These are phyloP conservation scores for Peniophora sp. DNA, from an alignment of 1,284 basidiomycete species.

Conservation along the genomic window DNA sequence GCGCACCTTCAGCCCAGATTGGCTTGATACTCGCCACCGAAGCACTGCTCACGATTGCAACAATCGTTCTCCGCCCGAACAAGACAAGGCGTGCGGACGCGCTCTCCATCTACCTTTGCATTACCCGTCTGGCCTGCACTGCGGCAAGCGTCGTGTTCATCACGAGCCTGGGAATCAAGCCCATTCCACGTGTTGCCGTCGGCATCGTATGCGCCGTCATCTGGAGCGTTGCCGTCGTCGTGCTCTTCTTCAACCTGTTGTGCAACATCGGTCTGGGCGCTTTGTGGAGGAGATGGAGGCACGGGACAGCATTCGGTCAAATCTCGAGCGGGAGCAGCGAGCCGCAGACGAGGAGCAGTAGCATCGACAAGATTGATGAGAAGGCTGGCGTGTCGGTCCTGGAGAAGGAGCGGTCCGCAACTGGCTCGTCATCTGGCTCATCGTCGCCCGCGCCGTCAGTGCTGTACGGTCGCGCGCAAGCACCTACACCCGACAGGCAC, in stretches of 20 bases:
- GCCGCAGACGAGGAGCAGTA: conserved; percentile 15
- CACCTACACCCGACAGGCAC: conserved; percentile 11
- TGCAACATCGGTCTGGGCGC: conserved; percentile 31
- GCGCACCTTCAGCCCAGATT: conserved; percentile 64
- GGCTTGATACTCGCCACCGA: conserved; percentile 68
- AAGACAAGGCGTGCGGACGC: conserved; percentile 51
- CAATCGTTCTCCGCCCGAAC: conserved; percentile 50
- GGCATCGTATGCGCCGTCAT: conserved; percentile 59
- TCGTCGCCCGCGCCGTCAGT: background rate
- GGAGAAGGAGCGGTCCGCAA: background rate
- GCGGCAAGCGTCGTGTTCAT: conserved; percentile 65
- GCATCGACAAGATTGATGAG: background rate
- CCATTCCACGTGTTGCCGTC: conserved; percentile 72
- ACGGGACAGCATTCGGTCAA: background rate
- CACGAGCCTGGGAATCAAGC: conserved; percentile 43
- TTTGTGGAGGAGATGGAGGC: conserved; percentile 8
- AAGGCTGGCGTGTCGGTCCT: conserved; percentile 5
- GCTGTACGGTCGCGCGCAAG: conserved; percentile 4
- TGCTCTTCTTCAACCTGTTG: conserved; percentile 54
- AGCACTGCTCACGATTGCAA: conserved; percentile 43
- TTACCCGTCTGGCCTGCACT: conserved; percentile 55
- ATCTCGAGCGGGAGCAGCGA: background rate
- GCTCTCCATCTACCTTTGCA: conserved; percentile 54
- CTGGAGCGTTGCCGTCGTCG: conserved; percentile 49
- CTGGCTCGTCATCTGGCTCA: background rate